Evolutionary conservation across 2,329 filamentous ascomycete genomes (phyloP).

Genomic region (Cytospora leucostoma): DNA sequence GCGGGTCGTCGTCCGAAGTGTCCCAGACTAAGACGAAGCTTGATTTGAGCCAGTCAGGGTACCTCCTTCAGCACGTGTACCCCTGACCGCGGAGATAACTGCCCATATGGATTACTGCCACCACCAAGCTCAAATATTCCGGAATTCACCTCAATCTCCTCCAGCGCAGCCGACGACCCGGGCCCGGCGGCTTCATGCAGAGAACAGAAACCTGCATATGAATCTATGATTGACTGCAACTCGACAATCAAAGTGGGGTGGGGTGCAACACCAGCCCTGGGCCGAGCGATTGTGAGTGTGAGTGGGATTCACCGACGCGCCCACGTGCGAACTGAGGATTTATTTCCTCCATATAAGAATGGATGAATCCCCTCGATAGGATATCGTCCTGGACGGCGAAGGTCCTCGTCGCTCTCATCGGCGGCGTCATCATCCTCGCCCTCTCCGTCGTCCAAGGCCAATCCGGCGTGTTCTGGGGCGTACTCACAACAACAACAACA

Average conservation of each 20-base stretch:
- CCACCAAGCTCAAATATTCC: background rate
- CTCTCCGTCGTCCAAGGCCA: constrained; percentile 7
- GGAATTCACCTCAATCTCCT: constrained; percentile 1
- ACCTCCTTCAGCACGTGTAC: constrained; percentile 18
- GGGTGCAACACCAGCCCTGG: background rate
- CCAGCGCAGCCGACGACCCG: background rate
- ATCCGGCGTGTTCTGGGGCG: background rate
- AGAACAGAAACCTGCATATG: no score
- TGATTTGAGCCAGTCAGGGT: constrained; percentile 13
- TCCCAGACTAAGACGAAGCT: background rate
- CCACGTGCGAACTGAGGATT: constrained; percentile 21
- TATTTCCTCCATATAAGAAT: constrained; percentile 20
- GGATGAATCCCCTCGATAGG: constrained; percentile 24
- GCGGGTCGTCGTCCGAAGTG: constrained; percentile 17
- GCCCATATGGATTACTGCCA: background rate
- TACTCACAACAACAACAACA: no score
- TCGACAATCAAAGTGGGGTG: no score
- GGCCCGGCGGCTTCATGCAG: background rate
- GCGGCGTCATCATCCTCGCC: constrained; percentile 7
- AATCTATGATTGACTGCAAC: no score
- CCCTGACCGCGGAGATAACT: constrained; percentile 14
- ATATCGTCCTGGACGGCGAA: constrained; percentile 17
- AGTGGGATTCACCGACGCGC: background rate
- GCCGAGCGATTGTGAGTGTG: background rate
- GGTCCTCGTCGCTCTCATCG: constrained; percentile 16